Conservation (phyloP, 108 stramenopile species). For the Cyclotella cryptica region DNA sequence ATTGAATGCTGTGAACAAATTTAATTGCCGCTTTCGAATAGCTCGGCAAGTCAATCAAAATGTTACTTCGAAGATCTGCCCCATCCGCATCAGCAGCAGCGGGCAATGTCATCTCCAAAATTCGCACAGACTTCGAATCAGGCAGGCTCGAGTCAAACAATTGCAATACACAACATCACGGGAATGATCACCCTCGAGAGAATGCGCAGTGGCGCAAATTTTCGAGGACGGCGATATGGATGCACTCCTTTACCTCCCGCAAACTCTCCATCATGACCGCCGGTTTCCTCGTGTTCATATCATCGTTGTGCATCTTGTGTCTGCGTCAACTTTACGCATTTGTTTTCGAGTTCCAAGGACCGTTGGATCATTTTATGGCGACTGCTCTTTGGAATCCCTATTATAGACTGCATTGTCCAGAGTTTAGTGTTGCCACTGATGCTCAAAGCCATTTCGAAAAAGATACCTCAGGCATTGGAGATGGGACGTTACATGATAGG, state of each 20-base stretch:
- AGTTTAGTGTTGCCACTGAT: constrained; percentile 13
- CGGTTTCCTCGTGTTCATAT: neutral
- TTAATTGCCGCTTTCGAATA: too few species aligned
- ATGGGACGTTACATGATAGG: neutral
- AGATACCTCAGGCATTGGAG: neutral
- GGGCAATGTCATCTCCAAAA: too few species aligned
- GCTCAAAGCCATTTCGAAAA: neutral
- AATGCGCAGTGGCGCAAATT: too few species aligned
- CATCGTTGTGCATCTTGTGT: neutral
- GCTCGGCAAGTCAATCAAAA: too few species aligned
- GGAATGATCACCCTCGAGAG: too few species aligned
- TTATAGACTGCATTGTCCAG: constrained; percentile 38
- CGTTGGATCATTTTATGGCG: constrained; percentile 37
- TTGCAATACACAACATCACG: too few species aligned
- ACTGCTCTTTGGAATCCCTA: constrained; percentile 27
- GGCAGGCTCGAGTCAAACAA: too few species aligned
- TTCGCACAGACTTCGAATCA: too few species aligned
- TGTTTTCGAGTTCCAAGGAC: constrained; percentile 41
- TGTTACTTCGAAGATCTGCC: too few species aligned
- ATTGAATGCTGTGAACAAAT: too few species aligned
- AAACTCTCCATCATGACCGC: neutral
- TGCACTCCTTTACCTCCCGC: neutral
- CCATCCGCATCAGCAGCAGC: too few species aligned
- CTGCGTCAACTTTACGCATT: constrained; percentile 37
- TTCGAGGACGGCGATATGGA: neutral